Evolutionary conservation across 192 early-diverging fungal genomes (phyloP).

Genomic region (Umbelopsis sp.): DNA sequence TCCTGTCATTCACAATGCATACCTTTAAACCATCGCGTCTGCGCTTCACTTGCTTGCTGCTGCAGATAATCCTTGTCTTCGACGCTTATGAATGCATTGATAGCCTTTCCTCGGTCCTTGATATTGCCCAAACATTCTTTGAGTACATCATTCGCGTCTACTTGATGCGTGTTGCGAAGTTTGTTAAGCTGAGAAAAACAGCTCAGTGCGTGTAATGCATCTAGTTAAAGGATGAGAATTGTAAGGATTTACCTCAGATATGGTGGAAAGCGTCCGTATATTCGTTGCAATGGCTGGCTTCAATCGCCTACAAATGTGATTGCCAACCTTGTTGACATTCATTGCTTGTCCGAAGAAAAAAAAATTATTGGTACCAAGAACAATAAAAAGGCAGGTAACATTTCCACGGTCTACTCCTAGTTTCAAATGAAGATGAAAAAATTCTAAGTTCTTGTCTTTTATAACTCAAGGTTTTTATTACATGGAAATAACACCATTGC

Average conservation of each 20-base stretch:
- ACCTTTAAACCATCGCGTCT: conserved; percentile 39
- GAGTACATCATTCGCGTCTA: neutral
- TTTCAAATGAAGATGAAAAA: too few species aligned
- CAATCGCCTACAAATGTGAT: neutral
- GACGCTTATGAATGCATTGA: conserved; percentile 3
- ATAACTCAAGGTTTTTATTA: too few species aligned
- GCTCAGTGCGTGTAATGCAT: too few species aligned
- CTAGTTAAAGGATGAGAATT: neutral
- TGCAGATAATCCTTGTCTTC: conserved; percentile 6
- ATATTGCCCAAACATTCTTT: conserved; percentile 6
- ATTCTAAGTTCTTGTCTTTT: too few species aligned
- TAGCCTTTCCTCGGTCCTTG: conserved; percentile 1
- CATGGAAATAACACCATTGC: too few species aligned
- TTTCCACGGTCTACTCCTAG: too few species aligned
- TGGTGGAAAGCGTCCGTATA: neutral
- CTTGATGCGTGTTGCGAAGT: conserved; percentile 9
- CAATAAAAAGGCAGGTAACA: too few species aligned
- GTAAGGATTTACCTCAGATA: neutral
- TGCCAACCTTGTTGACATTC: neutral
- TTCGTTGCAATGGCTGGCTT: neutral
- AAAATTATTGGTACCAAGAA: too few species aligned
- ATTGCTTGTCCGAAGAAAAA: neutral
- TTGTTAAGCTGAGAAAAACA: neutral
- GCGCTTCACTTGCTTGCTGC: conserved; percentile 22
- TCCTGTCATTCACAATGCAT: neutral